Evolutionary conservation across 1,284 basidiomycete species (phyloP), one percentile per base, ranked within the genome.

Genomic region (Cutaneotrichosporon cavernicola): DNA sequence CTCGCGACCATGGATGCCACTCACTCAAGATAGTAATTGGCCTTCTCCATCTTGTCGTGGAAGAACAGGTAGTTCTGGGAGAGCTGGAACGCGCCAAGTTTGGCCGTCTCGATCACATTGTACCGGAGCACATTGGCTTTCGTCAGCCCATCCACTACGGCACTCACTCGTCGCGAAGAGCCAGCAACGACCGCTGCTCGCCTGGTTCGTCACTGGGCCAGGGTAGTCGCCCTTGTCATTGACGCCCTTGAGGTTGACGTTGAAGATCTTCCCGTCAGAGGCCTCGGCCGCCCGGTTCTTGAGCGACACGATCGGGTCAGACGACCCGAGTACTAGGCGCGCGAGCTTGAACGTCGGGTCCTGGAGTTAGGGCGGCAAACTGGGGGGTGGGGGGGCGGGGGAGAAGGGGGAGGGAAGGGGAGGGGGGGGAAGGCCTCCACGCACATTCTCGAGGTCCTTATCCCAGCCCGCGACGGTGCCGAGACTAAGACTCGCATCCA

Each of bases 41-140:
- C 85, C 81, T 97, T 97, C 83, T 97, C 94, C 58, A 97, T 85
- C 82, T 95, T 95, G 81, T 96, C 92, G 84, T 89, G 95, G 84
- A 96, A 94, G 85, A 91, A 94, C 21, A 94, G 84, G 80, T 96
- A 96, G 67, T 68, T 77, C 84, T 96, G 93, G 14, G 91, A 92
- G 31, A 95, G 86, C 81, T 97, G 87, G 79, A 97, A 95, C 56
- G 93, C 89, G 64, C 86, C 86, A 47, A 98, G 82, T 73, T 90
- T 90, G 70, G 96, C 85, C 76, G 88, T 88, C 82, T 90, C 90
- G 85, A 92, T 90, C 64, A 94, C 84, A 59, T 88, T 86, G 80
- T 92, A 90, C 36, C 94, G 85, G 67, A 94, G 83, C 22, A 94
- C 86, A 76, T 96, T 95, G 68, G 78, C 79, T 72, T 71, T 4